Base-by-base conservation (phyloP, 805 yeast genomes). In the Candida verbasci region DNA sequence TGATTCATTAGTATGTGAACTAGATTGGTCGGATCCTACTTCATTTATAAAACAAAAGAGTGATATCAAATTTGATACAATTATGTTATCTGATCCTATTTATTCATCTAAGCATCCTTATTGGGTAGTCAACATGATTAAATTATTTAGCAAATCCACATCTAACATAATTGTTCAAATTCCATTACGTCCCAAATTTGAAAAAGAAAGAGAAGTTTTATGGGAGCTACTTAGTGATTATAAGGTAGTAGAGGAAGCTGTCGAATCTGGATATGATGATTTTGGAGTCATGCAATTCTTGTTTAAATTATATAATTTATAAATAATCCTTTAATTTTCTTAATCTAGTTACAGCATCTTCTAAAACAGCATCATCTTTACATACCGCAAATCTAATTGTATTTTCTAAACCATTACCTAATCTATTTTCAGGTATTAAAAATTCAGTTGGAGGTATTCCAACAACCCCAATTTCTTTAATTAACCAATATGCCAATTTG, bases 371-470 rank as follows among this genome's bases (percentile, higher is more conserved):
- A 55, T 93, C 94, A 49, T 85, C 96, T 65, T 93, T 93, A 71
- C 98, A 93, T 14, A 93, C 94, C 11, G 98, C 97, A 58, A 93
- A 89, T 54, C 98, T 79, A 43, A 93, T 67, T 55, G 87, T 76
- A 49, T 86, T 81, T 55, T 89, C 95, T 38, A 91, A 88, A 12
- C 81, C 78, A 38, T 75, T 68, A 22, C 84, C 88, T 15, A 43
- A 42, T 48, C 68, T 59, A 46, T 83, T 79, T 41, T 76, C 79
- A 8, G 78, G 74, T 29, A 80, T 73, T 51, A 86, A 78, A 53
- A 93, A 93, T 60, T 91, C 97, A n/a, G 96, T 83, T 20, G 97
- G 97, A 9, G 98, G 98, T 45, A 93, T 93, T 3, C 95, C 83
- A 15, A 93, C 97, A 27, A 93, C 94, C 9, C 98, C 98, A 40